Conservation (phyloP, 202 grass and related monocot species). For the Panicum virgatum region DNA sequence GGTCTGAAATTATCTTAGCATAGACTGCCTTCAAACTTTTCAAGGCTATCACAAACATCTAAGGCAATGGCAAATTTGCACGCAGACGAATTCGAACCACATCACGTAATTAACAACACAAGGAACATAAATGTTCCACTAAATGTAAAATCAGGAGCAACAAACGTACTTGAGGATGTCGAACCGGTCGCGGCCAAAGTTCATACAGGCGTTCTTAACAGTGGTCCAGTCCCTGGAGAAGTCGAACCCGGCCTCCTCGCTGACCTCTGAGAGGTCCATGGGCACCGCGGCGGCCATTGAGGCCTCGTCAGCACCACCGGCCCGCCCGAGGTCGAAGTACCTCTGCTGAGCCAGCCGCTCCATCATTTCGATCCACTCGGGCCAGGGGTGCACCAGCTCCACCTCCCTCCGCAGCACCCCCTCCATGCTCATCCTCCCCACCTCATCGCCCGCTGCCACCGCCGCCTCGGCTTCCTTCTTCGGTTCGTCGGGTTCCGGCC, state of each 20-base stretch:
- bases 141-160: not conserved
- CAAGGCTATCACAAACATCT: not conserved
- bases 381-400: conserved; percentile 95
- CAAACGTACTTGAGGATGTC: conserved; percentile 78
- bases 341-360: conserved; percentile 76
- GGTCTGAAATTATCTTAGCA: not conserved
- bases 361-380: conserved; percentile 95
- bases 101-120: not conserved
- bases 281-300: conserved; percentile 52
- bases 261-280: conserved; percentile 62
- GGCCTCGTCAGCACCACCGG: conserved; percentile 38
- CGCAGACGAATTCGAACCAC: not conserved
- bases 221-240: conserved; percentile 87
- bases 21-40: not conserved
- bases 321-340: conserved; percentile 72
- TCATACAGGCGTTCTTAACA: conserved; percentile 83
- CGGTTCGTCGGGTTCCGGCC: not conserved
- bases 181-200: conserved; percentile 85
- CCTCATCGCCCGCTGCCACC: not conserved
- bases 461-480: conserved; percentile 15
- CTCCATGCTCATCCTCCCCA: conserved; percentile 44
- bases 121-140: not conserved
- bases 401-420: conserved; percentile 74
- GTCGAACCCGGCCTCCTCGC: conserved; percentile 67
- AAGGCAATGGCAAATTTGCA: not conserved